Percentiles rank a stretch among this genome's conserved stretches.
Evolutionary conservation across 1,139 yeast genomes (phyloP).

Genomic region (Nakaseomyces delphensis): DNA sequence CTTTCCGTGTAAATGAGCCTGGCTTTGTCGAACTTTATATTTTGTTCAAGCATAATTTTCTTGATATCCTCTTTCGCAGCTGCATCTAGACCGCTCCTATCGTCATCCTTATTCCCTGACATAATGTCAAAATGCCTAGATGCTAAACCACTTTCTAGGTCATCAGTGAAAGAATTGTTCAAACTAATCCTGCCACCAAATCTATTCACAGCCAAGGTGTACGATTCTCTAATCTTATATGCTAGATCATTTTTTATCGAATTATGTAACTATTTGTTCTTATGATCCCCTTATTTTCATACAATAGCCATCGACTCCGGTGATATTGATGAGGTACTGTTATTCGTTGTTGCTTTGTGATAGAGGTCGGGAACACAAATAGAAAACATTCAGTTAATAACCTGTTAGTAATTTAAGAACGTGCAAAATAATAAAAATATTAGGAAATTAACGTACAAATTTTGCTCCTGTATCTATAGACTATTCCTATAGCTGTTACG

Average conservation of each 20-base stretch:
- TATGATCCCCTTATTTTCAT: background rate
- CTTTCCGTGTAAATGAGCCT: slow-evolving; percentile 44
- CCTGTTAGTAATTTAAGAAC: background rate
- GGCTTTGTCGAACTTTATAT: slow-evolving; percentile 61
- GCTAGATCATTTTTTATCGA: too few species aligned
- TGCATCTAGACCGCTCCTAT: slow-evolving; percentile 54
- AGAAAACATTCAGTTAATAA: too few species aligned
- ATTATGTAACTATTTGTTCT: background rate
- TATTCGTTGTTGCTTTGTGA: too few species aligned
- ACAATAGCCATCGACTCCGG: background rate
- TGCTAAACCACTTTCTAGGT: slow-evolving; percentile 56
- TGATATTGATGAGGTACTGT: background rate
- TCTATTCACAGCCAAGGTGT: background rate
- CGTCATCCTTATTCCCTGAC: slow-evolving; percentile 44
- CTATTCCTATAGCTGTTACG: background rate
- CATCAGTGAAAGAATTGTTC: slow-evolving; percentile 43
- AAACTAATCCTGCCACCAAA: slow-evolving; percentile 12
- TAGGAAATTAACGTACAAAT: slow-evolving; percentile 1
- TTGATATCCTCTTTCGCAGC: slow-evolving; percentile 45
- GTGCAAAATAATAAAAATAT: background rate
- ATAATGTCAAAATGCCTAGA: slow-evolving; percentile 52
- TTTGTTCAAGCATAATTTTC: slow-evolving; percentile 44
- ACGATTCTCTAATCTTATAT: slow-evolving; percentile 4
- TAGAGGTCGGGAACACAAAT: too few species aligned
- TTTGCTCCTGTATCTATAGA: slow-evolving; percentile 4